phyloP scores from a whole-genome alignment of 129 eudicot species.

The Saposhnikovia divaricata region DNA sequence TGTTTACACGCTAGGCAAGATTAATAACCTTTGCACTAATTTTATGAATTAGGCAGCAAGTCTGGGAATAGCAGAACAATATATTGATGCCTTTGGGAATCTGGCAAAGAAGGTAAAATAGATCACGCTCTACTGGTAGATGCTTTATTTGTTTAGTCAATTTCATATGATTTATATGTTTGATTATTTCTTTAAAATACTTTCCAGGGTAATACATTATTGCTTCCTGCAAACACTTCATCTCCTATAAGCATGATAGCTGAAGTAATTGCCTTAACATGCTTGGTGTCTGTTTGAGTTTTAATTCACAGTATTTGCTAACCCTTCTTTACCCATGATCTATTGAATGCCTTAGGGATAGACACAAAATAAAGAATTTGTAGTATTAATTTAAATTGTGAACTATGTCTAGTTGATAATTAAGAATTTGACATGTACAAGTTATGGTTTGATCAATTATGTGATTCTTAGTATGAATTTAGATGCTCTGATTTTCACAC shows the following conservation, averaged over 20 bases:
- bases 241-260: slow-evolving; percentile 77
- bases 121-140: neutral
- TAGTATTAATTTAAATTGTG: too few relatives aligned
- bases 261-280: slow-evolving; percentile 6
- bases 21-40: neutral
- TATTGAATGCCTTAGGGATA: neutral
- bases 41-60: slow-evolving; percentile 77
- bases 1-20: neutral
- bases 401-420: too few relatives aligned
- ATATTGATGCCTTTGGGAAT: slow-evolving; percentile 70
- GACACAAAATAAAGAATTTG: neutral
- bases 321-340: too few relatives aligned
- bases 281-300: neutral
- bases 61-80: slow-evolving; percentile 79
- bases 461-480: too few relatives aligned
- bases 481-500: too few relatives aligned
- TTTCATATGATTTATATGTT: neutral
- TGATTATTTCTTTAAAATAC: neutral
- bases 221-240: slow-evolving; percentile 65
- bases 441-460: too few relatives aligned
- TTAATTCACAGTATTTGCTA: neutral
- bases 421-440: too few relatives aligned
- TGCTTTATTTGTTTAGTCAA: neutral
- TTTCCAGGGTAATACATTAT: slow-evolving; percentile 59
- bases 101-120: slow-evolving; percentile 77